These are phyloP conservation scores for Pseudomicrostroma phylloplanum DNA, from an alignment of 1,284 basidiomycete species.

Conservation along the genomic window DNA sequence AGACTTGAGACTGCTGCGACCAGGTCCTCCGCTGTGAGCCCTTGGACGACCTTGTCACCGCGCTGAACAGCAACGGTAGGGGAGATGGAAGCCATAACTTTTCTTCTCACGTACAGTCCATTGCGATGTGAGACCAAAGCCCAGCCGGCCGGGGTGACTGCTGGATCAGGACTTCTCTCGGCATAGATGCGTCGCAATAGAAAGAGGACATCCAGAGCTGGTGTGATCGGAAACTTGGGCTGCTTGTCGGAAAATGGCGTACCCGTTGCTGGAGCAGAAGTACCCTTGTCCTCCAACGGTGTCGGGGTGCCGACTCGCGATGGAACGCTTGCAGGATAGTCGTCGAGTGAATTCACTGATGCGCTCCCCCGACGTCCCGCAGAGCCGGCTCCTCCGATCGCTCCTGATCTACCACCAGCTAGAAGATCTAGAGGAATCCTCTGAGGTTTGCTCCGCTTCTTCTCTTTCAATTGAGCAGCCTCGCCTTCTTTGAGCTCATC, in stretches of 20 bases:
- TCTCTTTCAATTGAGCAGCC: constrained; percentile 71
- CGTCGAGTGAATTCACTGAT: background rate
- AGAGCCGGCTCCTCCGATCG: constrained; percentile 38
- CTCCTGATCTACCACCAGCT: constrained; percentile 58
- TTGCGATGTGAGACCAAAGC: constrained; percentile 69
- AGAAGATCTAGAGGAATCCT: constrained; percentile 77
- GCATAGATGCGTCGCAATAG: constrained; percentile 42
- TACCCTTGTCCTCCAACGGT: background rate
- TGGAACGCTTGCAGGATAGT: background rate
- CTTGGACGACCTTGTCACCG: constrained; percentile 86
- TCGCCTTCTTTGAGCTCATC: constrained; percentile 87
- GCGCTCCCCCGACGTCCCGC: background rate
- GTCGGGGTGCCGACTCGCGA: constrained; percentile 1
- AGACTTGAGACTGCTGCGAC: constrained; percentile 65
- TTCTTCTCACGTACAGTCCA: constrained; percentile 70
- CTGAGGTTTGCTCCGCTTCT: constrained; percentile 77
- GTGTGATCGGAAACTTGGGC: constrained; percentile 39
- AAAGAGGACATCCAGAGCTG: constrained; percentile 43
- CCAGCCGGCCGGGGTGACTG: constrained; percentile 65
- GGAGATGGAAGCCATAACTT: constrained; percentile 70
- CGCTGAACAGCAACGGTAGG: constrained; percentile 75
- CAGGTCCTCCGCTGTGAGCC: constrained; percentile 81
- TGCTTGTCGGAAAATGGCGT: constrained; percentile 35
- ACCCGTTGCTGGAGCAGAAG: constrained; percentile 12
- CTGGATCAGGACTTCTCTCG: constrained; percentile 51